Base-by-base conservation (phyloP, 495 filamentous ascomycete genomes). In the Bryoglossum gracile region DNA sequence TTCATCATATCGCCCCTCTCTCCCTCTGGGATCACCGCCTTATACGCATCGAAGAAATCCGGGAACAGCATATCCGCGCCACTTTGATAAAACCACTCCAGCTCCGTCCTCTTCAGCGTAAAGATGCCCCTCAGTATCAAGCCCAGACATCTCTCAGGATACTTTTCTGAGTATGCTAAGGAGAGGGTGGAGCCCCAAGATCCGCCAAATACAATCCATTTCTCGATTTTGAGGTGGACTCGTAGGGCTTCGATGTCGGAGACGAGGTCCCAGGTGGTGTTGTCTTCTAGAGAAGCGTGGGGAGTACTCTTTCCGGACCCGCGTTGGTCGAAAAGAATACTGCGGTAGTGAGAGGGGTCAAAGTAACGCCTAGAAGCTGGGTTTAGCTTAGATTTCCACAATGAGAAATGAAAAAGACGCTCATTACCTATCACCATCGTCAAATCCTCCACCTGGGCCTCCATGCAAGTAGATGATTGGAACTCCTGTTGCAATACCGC, bases 201-300 rank as follows among this genome's bases (percentile, higher is more conserved):
- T 1, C 71, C 71, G 40, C 71, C 71, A 51, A 70, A 75, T n/a
- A 73, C 62, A 16, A 73, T 56, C 70, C 70, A 74, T 55, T 70
- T 71, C 11, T 49, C 23, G 35, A 73, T 65, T 0, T 54, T 48
- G n/a, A 71, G 51, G 44, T 73, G 69, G 21, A 48, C 36, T 4
- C 71, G 63, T 4, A 73, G 42, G 0, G 57, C 50, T 43, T 74
- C 69, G 48, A 73, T 71, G 46, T 74, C 70, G 41, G 65, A 55
- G 17, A 72, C 57, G 6, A 73, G 62, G 30, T 66, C 39, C 43
- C 61, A 60, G 3, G 70, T 72, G 3, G 65, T 72, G 58, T 74
- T 74, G 23, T 72, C 62, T 9, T 64, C 58, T 9, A 70, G 50
- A 21, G 68, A 67, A 11, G 63, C 63, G 3, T 44, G 25, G 0